Percentiles rank a stretch among this genome's conserved stretches.
These are phyloP conservation scores for Aureobasidium uvarum DNA, from an alignment of 2,329 filamentous ascomycete species.

Conservation along the genomic window DNA sequence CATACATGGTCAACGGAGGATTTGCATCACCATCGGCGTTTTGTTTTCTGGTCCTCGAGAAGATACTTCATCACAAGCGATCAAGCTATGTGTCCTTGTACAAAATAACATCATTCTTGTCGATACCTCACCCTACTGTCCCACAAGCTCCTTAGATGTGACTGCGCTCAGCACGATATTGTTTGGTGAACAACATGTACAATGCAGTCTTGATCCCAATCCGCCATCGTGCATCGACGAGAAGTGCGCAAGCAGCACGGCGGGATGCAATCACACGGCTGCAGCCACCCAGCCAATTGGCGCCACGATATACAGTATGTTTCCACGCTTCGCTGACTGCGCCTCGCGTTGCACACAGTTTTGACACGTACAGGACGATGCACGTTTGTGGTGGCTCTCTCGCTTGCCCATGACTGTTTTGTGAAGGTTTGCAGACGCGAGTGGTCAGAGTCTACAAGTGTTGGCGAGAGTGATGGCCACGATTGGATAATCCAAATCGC, in stretches of 20 bases:
- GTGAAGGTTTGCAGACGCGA: constrained; percentile 4
- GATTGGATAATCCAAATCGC: neutral
- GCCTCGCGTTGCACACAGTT: constrained; percentile 20
- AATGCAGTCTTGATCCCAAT: neutral
- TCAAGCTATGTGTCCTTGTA: constrained; percentile 8
- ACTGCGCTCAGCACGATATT: neutral
- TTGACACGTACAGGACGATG: constrained; percentile 21
- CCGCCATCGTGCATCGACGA: constrained; percentile 5
- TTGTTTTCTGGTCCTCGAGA: neutral
- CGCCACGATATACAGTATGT: constrained; percentile 14
- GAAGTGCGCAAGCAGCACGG: constrained; percentile 17
- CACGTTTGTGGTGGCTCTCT: constrained; percentile 6
- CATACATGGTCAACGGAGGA: constrained; percentile 15
- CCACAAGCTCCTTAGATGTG: neutral
- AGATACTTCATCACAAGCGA: neutral
- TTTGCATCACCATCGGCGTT: constrained; percentile 22
- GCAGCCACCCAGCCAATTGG: constrained; percentile 23
- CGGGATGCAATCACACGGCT: constrained; percentile 16
- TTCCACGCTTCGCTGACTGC: constrained; percentile 17
- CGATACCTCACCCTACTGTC: neutral
- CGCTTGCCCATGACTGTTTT: constrained; percentile 5
- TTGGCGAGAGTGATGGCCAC: constrained; percentile 12
- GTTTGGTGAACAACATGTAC: neutral
- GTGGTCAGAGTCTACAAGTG: constrained; percentile 4
- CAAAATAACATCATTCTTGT: constrained; percentile 9